phyloP scores from a whole-genome alignment of 1,284 basidiomycete species.

The Ustilago tritici region DNA sequence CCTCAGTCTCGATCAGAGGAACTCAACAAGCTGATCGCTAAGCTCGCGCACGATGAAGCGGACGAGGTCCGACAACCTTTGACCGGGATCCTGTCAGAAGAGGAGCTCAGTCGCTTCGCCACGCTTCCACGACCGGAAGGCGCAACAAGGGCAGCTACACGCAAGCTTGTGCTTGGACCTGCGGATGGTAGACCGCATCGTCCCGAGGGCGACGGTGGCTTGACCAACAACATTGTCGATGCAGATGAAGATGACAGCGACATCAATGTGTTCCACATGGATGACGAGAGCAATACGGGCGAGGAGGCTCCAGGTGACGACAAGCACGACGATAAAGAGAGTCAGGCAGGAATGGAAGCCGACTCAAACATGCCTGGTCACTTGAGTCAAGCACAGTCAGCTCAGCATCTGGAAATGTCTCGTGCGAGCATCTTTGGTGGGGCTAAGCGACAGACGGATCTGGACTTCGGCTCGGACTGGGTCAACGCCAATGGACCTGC shows the following conservation, averaged over 20 bases:
- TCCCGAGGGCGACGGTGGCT: constrained; percentile 37
- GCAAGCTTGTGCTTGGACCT: constrained; percentile 62
- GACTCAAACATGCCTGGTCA: constrained; percentile 8
- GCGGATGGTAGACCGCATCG: constrained; percentile 56
- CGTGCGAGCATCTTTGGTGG: constrained; percentile 35
- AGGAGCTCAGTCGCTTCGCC: constrained; percentile 21
- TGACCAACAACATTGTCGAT: constrained; percentile 34
- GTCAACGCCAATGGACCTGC: constrained; percentile 38
- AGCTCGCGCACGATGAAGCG: constrained; percentile 53
- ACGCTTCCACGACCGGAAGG: constrained; percentile 2
- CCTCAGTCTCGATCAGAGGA: constrained; percentile 48
- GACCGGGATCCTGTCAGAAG: constrained; percentile 37
- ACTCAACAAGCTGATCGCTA: constrained; percentile 55
- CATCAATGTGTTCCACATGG: constrained; percentile 42
- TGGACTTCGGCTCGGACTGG: constrained; percentile 36
- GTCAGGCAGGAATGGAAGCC: constrained; percentile 6
- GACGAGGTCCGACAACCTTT: constrained; percentile 60
- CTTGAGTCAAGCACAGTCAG: constrained; percentile 25
- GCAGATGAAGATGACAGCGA: constrained; percentile 33
- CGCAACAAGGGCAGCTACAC: constrained; percentile 3
- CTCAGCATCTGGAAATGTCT: constrained; percentile 45
- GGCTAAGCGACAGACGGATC: constrained; percentile 23
- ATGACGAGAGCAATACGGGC: constrained; percentile 28
- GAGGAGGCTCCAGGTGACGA: constrained; percentile 16
- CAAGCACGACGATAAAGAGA: constrained; percentile 3